Evolutionary conservation across 2,329 filamentous ascomycete species (phyloP), one percentile per base, ranked within the genome.

Genomic region (Purpureocillium lavendulum): DNA sequence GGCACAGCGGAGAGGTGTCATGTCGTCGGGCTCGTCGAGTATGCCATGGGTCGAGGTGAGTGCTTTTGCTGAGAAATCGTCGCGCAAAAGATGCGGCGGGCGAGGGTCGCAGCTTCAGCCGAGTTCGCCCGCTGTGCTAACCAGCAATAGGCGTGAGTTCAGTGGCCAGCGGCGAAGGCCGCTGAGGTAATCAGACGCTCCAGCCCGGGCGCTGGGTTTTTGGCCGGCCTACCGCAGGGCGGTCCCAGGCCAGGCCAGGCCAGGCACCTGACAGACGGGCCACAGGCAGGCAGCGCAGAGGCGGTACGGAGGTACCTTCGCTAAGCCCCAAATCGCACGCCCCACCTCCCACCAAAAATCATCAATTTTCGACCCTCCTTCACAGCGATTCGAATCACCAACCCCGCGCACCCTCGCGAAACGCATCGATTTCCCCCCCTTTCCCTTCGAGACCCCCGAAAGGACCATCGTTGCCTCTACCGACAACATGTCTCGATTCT

Each of bases 401-500:
- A 63, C 59, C 60, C 60, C 60, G 60, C 60, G 54, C 53, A 52
- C 45, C 51, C 46, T 52, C 45, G 53, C 50, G 56, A 55, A 52
- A 26, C 21, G 21, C 21, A 26, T 26, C 21, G 21, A 26, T 26
- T n/a, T n/a, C n/a, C n/a, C 21, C 21, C 54, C 48, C 49, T 43
- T 49, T 43, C 46, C 30, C 24, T 35, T 36, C 40, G 36, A 42
- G 39, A 35, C 21, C 21, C 21, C 21, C 6, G 10, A 26, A 26
- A 10, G 21, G 10, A n/a, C n/a, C n/a, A n/a, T n/a, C n/a, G n/a
- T n/a, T n/a, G n/a, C n/a, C n/a, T n/a, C 21, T 26, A 26, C 21
- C 5, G 21, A 10, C 70, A 84, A 60, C 47, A 92, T 90, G 85
- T 97, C 92, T 77, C 85, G 88, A 72, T 98, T 97, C 70, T 97